Evolutionary conservation across 768 basidiomycete species (phyloP), one percentile per base, ranked within the genome.

Genomic region (Lentinula raphanica): DNA sequence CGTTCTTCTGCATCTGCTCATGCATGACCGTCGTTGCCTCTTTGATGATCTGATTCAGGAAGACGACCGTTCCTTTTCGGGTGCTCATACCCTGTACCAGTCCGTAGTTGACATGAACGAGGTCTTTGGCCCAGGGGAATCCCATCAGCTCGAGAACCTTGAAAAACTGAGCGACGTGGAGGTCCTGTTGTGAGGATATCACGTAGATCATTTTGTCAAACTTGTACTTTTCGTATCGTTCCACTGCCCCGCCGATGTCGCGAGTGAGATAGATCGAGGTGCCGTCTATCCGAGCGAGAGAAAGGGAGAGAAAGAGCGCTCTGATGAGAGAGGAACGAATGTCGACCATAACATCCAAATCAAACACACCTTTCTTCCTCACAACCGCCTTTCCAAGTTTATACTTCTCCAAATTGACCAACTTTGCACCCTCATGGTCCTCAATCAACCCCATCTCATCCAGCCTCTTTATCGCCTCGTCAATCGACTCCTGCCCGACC

Each of bases 61-160:
- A 98, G 50, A 96, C 94, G 45, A 92, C 95, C 0, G 92, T 98
- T 35, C 94, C 94, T 72, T 87, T 92, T 31, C 91, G 83, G 23
- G 92, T 92, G 70, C 87, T 94, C 96, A 99, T 99, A 58, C 96
- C 96, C 55, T 84, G 86, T 21, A 99, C 94, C 60, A 96, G 75
- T 17, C 92, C 92, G 64, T 90, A 94, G 74, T 94, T 96, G 72
- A 98, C 77, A 71, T 98, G 96, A 68, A 91, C 79, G 44, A 98
- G 80, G 35, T 74, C 75, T 60, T 83, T 78, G 0, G 95, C 94
- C 90, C 90, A 98, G 0, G 87, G 83, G 74, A 90, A 90, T 3
- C 83, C 84, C 90, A 99, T 94, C 38, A 97, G 79, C 59, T 90
- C 80, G 51, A 98, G 82, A 27, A 96, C 82, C 74, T 96, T 93